Base-by-base conservation (phyloP, 192 early-diverging fungal species). In the Bifiguratus adelaidae region DNA sequence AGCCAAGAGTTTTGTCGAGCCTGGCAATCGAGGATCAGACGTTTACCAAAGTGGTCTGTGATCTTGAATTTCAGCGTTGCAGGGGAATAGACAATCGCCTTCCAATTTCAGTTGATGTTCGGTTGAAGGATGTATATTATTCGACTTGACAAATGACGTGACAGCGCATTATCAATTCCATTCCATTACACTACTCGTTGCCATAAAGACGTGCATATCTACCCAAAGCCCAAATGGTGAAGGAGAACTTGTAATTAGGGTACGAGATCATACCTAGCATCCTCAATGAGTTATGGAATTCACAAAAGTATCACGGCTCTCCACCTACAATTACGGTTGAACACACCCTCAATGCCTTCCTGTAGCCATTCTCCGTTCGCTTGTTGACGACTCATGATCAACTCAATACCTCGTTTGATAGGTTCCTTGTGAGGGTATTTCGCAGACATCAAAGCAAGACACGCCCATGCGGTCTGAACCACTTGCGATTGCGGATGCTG, bases 311-410 rank as follows among this genome's bases (percentile, higher is more conserved):
- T 9, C 8, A 40, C 16, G 6, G 7, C 16, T 5, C 16, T n/a
- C 16, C 6, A 44, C 42, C 24, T 53, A 52, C 82, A 89, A 36
- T 80, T 85, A 57, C 90, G 83, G 74, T 95, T 99, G 62, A 99
- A 99, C 25, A 99, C 91, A 32, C 96, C 96, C 64, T 99, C 96
- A 49, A 97, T 92, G 20, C 74, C 82, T 57, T 99, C 96, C 61
- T 99, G 96, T 11, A 81, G 73, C 93, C 94, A 99, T 60, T 91
- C 83, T 28, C 96, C 96, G 50, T 87, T 92, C 9, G 76, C 62
- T 45, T 82, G 85, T 70, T 99, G 96, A 22, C 88, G 60, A 6
- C 61, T 61, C 85, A 91, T 88, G 47, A 98, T 69, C 33, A 94
- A 62, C 36, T 76, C 47, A 40, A 88, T 70, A 30, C 76, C 90